Evolutionary conservation across 805 yeast genomes (phyloP), one percentile per base, ranked within the genome.

Genomic region (Lipomyces orientalis): DNA sequence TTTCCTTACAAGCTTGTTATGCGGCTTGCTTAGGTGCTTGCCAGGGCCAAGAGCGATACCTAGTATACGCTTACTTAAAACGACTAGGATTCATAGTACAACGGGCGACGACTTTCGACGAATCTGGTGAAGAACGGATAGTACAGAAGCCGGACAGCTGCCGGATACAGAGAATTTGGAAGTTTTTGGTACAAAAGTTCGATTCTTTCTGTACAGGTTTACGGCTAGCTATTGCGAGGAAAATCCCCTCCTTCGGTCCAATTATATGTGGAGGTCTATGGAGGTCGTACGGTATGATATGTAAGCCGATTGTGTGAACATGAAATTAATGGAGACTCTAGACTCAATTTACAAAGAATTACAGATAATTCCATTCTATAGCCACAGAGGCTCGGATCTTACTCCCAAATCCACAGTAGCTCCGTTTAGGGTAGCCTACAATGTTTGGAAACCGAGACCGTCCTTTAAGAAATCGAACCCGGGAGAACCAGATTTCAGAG

Each of bases 381-480:
- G 64, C 10, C 64, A 62, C 25, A 39, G 16, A 54, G 29, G 33
- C 16, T 25, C 55, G 25, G 9, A 12, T 19, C 31, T 39, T 4
- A 46, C 49, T 10, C 59, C 31, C 7, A 54, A 16, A 6, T 22
- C 39, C 60, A 69, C 71, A 0, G 62, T 64, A 12, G 64, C 62
- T 7, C 77, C 76, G 1, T 78, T 76, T 51, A 64, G 75, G 4
- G 78, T 89, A 2, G 80, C 85, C 0, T 93, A 82, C 73, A 83
- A 89, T 73, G 90, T 91, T 2, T 93, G 97, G 97, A 92, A 90
- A 76, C 98, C 98, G 0, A 66, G 74, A 4, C 73, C 90, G 0
- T 78, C 81, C 2, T 93, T 90, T 79, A 88, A 87, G 66, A 92
- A 92, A 73, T 87, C 86, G 43, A 73, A 75, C 29, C 96, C 97